Conservation (phyloP, 768 basidiomycete genomes). For the Artomyces pyxidatus region DNA sequence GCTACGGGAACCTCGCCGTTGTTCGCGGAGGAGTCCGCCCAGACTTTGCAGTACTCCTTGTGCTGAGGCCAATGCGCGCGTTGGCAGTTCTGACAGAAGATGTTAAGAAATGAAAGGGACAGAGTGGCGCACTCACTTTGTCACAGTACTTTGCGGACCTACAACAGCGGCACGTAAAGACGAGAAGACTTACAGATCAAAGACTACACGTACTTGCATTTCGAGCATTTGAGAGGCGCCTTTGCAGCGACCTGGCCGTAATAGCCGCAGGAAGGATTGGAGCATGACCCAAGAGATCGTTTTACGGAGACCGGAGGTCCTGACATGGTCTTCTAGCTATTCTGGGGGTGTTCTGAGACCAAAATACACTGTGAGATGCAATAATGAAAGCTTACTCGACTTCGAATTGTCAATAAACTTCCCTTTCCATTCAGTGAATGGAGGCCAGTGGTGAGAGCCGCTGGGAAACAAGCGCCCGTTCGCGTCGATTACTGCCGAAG, state of each 20-base stretch:
- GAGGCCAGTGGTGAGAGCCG: no score
- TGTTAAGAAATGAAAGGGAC: neutral
- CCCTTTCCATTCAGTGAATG: no score
- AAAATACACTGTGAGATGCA: no score
- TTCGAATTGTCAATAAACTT: no score
- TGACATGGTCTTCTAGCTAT: conserved; percentile 6
- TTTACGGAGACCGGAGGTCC: conserved; percentile 12
- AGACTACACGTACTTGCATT: conserved; percentile 11
- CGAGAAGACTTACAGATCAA: no score
- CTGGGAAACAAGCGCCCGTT: no score
- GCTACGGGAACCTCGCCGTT: conserved; percentile 12
- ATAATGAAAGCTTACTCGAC: no score
- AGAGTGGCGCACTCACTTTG: neutral
- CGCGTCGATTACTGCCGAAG: no score
- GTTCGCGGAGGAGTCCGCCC: conserved; percentile 12
- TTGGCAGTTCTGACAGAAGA: conserved; percentile 10
- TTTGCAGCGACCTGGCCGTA: conserved; percentile 4
- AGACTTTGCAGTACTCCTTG: conserved; percentile 17
- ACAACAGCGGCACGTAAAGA: no score
- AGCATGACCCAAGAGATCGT: conserved; percentile 12
- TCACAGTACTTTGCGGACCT: conserved; percentile 16
- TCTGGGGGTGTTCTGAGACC: neutral
- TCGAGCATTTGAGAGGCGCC: conserved; percentile 14
- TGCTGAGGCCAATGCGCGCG: conserved; percentile 15
- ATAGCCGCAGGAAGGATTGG: conserved; percentile 9